Base-by-base conservation (phyloP, 2,329 filamentous ascomycete species). In the Xylariales sp. region DNA sequence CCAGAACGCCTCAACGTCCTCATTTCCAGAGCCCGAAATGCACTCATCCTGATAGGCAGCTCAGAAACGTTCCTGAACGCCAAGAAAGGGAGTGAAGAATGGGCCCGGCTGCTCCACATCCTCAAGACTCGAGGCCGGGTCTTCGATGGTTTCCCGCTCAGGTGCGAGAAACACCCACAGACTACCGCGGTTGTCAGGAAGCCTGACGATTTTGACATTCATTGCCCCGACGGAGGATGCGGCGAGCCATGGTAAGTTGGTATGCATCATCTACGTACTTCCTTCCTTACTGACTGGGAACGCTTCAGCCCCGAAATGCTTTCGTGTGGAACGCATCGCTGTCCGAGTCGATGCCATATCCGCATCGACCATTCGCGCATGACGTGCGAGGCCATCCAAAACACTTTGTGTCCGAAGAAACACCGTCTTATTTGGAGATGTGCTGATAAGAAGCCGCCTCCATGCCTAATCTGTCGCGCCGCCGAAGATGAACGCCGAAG, bases 191-290 rank as follows among this genome's bases (percentile, higher is more conserved):
- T 78, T 0, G 47, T 88, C 0, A 56, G 54, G 2, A 54, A 54
- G 0, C 68, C 72, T 0, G 53, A 69, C 0, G 76, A 86, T 29
- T 89, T 89, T 49, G 72, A 79, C 3, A 53, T 43, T 0, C 57
- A 72, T 14, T 83, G 76, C 27, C 84, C 84, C 0, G 82, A 89
- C 51, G 85, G 85, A 5, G 85, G 85, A 0, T 89, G 85, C 44
- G 62, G 62, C 0, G 65, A 77, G 33, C 66, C 65, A 15, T 89
- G 85, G 78, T 82, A 62, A 56, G 68, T 60, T 30, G 7, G 7
- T 30, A 7, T 7, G 16, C 28, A 10, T 7, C 28, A n/a, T 16
- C 23, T 25, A n/a, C n/a, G 8, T 8, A 8, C 23, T 25, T 8
- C 23, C 8, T 8, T 25, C 23, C n/a, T 25, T 25, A 25, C 23